These are phyloP conservation scores for Curvularia sp. DNA, from an alignment of 2,329 filamentous ascomycete genomes.

Conservation along the genomic window DNA sequence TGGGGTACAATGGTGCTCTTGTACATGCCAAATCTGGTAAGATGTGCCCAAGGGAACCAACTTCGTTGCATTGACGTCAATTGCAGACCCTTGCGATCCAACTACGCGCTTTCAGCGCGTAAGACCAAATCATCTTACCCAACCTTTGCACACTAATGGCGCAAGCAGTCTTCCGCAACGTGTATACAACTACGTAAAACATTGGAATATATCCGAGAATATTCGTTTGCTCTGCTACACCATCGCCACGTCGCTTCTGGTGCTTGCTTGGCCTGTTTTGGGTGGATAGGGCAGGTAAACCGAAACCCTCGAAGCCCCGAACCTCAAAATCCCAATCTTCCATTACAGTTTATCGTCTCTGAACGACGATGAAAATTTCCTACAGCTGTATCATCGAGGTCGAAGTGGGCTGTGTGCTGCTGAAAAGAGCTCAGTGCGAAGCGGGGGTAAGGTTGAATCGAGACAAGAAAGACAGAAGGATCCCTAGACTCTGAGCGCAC, in stretches of 20 bases:
- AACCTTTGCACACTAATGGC: background rate
- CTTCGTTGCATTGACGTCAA: background rate
- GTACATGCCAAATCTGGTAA: background rate
- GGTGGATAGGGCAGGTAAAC: background rate
- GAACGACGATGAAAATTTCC: too few relatives aligned
- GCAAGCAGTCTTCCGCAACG: background rate
- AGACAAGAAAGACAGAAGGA: background rate
- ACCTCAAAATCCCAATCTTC: background rate
- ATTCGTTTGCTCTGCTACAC: background rate
- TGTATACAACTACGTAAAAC: background rate
- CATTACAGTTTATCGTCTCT: background rate
- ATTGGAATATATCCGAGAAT: background rate
- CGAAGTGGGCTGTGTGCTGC: background rate
- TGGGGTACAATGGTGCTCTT: background rate
- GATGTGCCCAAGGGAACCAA: background rate
- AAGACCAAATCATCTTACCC: background rate
- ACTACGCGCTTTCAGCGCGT: background rate
- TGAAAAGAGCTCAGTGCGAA: background rate
- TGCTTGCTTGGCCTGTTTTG: background rate
- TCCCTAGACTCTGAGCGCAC: background rate
- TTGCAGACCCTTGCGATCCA: background rate
- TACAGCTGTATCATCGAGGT: background rate
- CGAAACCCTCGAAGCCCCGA: background rate
- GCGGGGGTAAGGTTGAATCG: background rate
- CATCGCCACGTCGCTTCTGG: background rate